phyloP scores from a whole-genome alignment of 306 rosid genomes.

The Crataegus laevigata region DNA sequence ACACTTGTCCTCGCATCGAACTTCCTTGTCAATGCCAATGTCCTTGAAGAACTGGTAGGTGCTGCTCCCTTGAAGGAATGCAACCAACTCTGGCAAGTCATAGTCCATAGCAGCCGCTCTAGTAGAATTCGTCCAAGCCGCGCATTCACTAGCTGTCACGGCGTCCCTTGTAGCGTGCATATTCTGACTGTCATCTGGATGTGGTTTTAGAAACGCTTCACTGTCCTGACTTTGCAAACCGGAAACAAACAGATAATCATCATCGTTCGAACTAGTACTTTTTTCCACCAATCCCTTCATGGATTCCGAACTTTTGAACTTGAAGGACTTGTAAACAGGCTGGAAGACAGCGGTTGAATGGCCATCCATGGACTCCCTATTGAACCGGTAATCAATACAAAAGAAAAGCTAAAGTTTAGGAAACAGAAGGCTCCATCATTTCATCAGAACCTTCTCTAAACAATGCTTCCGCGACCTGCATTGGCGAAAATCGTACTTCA shows the following conservation, averaged over 20 bases:
- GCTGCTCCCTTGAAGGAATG: constrained; percentile 71
- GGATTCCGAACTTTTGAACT: constrained; percentile 20
- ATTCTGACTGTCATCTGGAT: constrained; percentile 7
- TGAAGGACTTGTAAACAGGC: constrained; percentile 22
- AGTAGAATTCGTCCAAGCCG: not conserved
- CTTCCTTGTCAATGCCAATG: constrained; percentile 30
- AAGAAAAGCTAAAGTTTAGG: not conserved
- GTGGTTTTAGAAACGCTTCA: not conserved
- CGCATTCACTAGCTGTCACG: not conserved
- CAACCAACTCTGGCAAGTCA: constrained; percentile 61
- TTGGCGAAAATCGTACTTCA: not conserved
- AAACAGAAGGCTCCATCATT: not conserved
- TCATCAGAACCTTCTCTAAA: not conserved
- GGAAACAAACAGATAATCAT: not conserved
- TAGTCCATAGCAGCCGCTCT: constrained; percentile 28
- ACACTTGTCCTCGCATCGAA: constrained; percentile 14
- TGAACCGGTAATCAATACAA: not conserved
- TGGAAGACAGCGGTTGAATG: constrained; percentile 13
- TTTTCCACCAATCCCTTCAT: constrained; percentile 2
- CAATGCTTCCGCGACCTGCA: not conserved
- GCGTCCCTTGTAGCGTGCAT: not conserved
- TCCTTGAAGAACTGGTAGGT: constrained; percentile 48
- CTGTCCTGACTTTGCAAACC: not conserved
- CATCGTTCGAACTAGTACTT: not conserved
- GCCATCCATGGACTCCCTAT: constrained; percentile 16